A percentile compares a stretch with the other conserved stretches of the same genome.
These are phyloP conservation scores for Chlorociboria aeruginascens DNA, from an alignment of 495 filamentous ascomycete species.

Conservation along the genomic window DNA sequence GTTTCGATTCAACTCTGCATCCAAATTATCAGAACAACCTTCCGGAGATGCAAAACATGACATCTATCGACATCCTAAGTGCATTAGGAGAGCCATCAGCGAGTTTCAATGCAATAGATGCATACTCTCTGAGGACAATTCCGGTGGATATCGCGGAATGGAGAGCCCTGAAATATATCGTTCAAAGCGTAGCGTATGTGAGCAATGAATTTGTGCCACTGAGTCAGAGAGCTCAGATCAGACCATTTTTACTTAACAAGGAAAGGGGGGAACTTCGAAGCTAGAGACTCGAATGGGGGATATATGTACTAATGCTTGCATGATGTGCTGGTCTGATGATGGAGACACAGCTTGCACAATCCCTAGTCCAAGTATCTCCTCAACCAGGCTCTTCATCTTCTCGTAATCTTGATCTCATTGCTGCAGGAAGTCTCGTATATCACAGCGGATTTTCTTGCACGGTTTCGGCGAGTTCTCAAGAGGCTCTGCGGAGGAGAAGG, in stretches of 20 bases:
- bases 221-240: background rate
- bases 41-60: slow-evolving; percentile 15
- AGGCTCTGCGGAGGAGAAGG: too few species aligned
- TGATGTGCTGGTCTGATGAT: background rate
- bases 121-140: slow-evolving; percentile 24
- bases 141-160: slow-evolving; percentile 25
- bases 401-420: too few species aligned
- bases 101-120: slow-evolving; percentile 22
- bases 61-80: slow-evolving; percentile 26
- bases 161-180: slow-evolving; percentile 6
- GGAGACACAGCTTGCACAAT: too few species aligned
- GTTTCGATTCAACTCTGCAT: slow-evolving; percentile 17
- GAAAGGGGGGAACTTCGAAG: background rate
- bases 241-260: background rate
- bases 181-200: background rate
- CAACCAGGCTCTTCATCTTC: too few species aligned
- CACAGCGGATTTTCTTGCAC: too few species aligned
- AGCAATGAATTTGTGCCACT: background rate
- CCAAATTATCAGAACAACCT: slow-evolving; percentile 17
- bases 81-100: slow-evolving; percentile 13
- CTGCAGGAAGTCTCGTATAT: too few species aligned
- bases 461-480: too few species aligned
- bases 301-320: background rate
- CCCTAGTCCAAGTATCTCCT: too few species aligned
- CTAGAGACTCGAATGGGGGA: background rate